Conservation (phyloP, 495 filamentous ascomycete genomes). For the Aspergillus hancockii region DNA sequence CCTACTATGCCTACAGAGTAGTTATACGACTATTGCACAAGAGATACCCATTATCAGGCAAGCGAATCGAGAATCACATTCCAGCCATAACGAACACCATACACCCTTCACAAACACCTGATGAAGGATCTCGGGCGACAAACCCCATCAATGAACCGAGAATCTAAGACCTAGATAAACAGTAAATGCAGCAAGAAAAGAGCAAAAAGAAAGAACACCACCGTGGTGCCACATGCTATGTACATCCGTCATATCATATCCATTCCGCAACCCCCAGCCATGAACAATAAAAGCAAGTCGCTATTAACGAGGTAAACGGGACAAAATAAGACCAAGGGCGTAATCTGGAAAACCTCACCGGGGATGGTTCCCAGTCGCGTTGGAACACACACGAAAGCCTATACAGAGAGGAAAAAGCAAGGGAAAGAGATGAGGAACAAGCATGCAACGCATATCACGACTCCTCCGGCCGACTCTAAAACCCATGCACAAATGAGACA, state of each 20-base stretch:
- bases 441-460: slow-evolving; percentile 23
- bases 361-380: neutral
- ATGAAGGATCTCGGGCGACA: slow-evolving; percentile 16
- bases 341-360: neutral
- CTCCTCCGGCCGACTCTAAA: slow-evolving; percentile 28
- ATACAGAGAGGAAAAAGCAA: slow-evolving; percentile 11
- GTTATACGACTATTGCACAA: neutral
- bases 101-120: slow-evolving; percentile 26
- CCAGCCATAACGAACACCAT: slow-evolving; percentile 28
- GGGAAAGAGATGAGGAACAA: slow-evolving; percentile 10
- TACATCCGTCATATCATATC: slow-evolving; percentile 30
- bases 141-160: slow-evolving; percentile 18
- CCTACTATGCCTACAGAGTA: neutral
- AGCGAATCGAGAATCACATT: slow-evolving; percentile 15
- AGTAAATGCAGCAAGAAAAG: slow-evolving; percentile 18
- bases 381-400: slow-evolving; percentile 11
- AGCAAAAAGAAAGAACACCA: slow-evolving; percentile 13
- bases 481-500: slow-evolving; percentile 8
- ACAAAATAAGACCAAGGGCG: slow-evolving; percentile 8
- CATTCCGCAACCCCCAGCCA: slow-evolving; percentile 15
- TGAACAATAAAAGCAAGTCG: slow-evolving; percentile 4
- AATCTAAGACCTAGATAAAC: slow-evolving; percentile 11
- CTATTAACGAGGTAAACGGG: slow-evolving; percentile 4
- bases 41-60: neutral
- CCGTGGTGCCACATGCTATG: slow-evolving; percentile 24